A percentile compares a stretch with the other conserved stretches of the same genome.
Conservation (phyloP, 2,329 filamentous ascomycete genomes). For the Diaporthe helianthi region DNA sequence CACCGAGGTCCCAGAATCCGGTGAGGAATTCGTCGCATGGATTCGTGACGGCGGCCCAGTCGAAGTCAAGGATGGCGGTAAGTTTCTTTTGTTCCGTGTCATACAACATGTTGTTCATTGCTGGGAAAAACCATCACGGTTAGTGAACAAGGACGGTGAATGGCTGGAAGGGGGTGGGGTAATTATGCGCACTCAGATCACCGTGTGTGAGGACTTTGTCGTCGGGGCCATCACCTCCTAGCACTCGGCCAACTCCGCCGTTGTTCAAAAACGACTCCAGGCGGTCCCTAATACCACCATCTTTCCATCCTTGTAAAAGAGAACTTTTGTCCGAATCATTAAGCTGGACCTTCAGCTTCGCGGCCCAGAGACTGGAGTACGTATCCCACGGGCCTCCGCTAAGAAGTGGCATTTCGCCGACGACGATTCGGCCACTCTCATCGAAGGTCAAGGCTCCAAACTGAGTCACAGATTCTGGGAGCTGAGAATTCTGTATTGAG, state of each 20-base stretch:
- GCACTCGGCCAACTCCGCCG: not conserved
- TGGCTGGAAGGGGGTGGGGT: rapidly evolving
- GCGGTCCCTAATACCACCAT: not conserved
- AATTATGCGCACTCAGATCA: not conserved
- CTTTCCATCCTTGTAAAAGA: not conserved
- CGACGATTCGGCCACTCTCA: not conserved
- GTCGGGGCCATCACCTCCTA: not conserved
- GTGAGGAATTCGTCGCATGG: not conserved
- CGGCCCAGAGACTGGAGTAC: not conserved
- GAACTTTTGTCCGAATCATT: not conserved
- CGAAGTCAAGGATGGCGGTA: not conserved
- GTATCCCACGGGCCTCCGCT: not conserved
- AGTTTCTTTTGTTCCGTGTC: not conserved
- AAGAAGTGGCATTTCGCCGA: not conserved
- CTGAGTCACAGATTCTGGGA: not conserved
- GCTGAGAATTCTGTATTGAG: not conserved
- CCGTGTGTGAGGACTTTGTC: not conserved
- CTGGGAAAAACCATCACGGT: not conserved
- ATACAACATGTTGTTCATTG: not conserved
- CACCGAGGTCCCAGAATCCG: not conserved
- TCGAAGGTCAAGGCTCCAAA: not conserved
- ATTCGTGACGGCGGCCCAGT: not conserved
- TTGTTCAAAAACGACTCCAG: not conserved
- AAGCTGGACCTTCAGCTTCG: not conserved
- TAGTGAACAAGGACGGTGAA: not conserved